A percentile compares a stretch with the other conserved stretches of the same genome.
Evolutionary conservation across 108 stramenopile genomes (phyloP).

Genomic region (Cyclotella atomus): DNA sequence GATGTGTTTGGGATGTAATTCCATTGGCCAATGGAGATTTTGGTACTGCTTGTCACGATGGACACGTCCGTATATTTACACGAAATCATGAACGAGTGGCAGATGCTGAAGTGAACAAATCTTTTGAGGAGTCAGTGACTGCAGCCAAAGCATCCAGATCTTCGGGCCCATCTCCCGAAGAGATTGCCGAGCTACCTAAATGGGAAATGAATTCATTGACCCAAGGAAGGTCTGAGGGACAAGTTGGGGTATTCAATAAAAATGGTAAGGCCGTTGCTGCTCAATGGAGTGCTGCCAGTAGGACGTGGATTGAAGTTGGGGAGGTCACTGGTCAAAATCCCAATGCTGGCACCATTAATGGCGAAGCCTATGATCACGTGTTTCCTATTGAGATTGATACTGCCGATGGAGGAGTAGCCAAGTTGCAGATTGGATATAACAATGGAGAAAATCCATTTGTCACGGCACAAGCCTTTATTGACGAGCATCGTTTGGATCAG

Average conservation of each 20-base stretch:
- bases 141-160: slow-evolving; percentile 54
- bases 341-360: slow-evolving; percentile 82
- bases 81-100: slow-evolving; percentile 66
- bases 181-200: slow-evolving; percentile 86
- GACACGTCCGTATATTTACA: slow-evolving; percentile 81
- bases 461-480: slow-evolving; percentile 95
- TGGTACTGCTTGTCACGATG: slow-evolving; percentile 91
- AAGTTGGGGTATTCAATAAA: slow-evolving; percentile 93
- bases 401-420: slow-evolving; percentile 82
- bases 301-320: slow-evolving; percentile 95
- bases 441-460: slow-evolving; percentile 97
- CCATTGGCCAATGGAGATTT: slow-evolving; percentile 64
- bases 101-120: slow-evolving; percentile 55
- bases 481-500: slow-evolving; percentile 90
- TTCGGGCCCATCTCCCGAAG: slow-evolving; percentile 75
- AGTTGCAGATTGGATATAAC: slow-evolving; percentile 93
- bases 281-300: slow-evolving; percentile 83
- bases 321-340: slow-evolving; percentile 90
- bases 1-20: slow-evolving; percentile 79
- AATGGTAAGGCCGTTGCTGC: slow-evolving; percentile 90
- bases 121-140: slow-evolving; percentile 66
- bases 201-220: slow-evolving; percentile 82
- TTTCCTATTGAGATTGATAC: slow-evolving; percentile 95
- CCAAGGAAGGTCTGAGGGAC: slow-evolving; percentile 83
- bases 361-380: slow-evolving; percentile 90